A percentile compares a stretch with the other conserved stretches of the same genome.
Conservation (phyloP, 768 basidiomycete species). For the Pholiota microspora region DNA sequence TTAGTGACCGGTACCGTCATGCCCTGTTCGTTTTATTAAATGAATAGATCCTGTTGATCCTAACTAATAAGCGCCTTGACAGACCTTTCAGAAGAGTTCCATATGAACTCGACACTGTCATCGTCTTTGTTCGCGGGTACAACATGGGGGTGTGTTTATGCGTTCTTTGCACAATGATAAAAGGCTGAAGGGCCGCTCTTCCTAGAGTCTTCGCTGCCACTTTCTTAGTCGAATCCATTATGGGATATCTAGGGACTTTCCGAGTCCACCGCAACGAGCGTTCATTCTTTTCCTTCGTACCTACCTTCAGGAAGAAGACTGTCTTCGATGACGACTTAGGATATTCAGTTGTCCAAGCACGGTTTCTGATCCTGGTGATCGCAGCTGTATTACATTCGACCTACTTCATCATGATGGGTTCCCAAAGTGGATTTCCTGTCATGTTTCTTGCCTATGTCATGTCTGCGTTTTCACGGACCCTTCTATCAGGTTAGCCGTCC, state of each 20-base stretch:
- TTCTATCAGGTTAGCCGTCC: constrained; percentile 39
- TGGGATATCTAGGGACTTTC: constrained; percentile 38
- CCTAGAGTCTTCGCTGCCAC: constrained; percentile 46
- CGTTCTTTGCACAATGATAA: neutral
- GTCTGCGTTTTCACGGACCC: constrained; percentile 44
- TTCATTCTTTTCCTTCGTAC: constrained; percentile 17
- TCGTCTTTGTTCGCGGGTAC: constrained; percentile 51
- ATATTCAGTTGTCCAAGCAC: constrained; percentile 34
- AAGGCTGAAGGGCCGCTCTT: neutral
- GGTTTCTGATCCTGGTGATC: constrained; percentile 36
- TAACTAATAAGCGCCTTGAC: neutral
- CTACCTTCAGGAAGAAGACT: constrained; percentile 1
- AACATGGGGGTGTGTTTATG: constrained; percentile 41
- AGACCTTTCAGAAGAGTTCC: constrained; percentile 49
- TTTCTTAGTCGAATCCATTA: constrained; percentile 40
- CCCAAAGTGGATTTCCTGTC: constrained; percentile 35
- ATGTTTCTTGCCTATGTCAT: constrained; percentile 46
- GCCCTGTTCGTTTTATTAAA: constrained; percentile 36
- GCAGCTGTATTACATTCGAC: constrained; percentile 36
- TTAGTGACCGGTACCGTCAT: constrained; percentile 55
- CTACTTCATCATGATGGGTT: constrained; percentile 50
- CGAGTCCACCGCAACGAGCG: constrained; percentile 16
- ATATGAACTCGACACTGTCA: constrained; percentile 45
- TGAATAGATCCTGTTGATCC: neutral
- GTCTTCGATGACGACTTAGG: constrained; percentile 1